Evolutionary conservation across 441 rosid species (phyloP).

Genomic region (Gossypium aridum): DNA sequence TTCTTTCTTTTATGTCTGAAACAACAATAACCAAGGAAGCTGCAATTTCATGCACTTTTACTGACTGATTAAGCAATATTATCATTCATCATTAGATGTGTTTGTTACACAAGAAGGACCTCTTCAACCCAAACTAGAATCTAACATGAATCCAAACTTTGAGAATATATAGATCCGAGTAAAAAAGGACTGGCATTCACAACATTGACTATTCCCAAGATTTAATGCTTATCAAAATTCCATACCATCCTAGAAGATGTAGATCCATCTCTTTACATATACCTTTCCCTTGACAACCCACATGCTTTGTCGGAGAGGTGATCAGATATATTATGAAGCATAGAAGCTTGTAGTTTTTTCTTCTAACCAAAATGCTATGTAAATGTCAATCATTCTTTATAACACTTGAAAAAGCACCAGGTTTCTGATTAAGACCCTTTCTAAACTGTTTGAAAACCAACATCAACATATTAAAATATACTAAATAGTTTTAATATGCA

Average conservation of each 20-base stretch:
- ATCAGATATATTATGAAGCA: background rate
- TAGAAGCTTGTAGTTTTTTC: background rate
- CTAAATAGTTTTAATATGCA: background rate
- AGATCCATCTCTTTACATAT: background rate
- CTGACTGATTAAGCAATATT: background rate
- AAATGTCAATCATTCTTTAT: background rate
- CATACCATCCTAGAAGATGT: conserved; percentile 5
- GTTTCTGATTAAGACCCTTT: background rate
- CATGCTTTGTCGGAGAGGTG: background rate
- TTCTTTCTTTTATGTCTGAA: background rate
- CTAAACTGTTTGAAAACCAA: background rate
- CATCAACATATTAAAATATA: background rate
- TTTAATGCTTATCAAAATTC: background rate
- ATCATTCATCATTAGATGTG: background rate
- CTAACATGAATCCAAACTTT: background rate
- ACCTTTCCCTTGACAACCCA: background rate
- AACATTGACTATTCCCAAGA: background rate
- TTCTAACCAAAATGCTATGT: conserved; percentile 6
- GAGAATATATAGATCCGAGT: background rate
- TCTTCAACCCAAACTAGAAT: background rate
- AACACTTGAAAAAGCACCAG: background rate
- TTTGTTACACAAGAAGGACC: background rate
- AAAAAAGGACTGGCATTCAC: background rate
- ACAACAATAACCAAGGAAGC: background rate
- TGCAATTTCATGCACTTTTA: background rate